phyloP scores from a whole-genome alignment of 2,329 filamentous ascomycete genomes.

The Penicillium sp. region DNA sequence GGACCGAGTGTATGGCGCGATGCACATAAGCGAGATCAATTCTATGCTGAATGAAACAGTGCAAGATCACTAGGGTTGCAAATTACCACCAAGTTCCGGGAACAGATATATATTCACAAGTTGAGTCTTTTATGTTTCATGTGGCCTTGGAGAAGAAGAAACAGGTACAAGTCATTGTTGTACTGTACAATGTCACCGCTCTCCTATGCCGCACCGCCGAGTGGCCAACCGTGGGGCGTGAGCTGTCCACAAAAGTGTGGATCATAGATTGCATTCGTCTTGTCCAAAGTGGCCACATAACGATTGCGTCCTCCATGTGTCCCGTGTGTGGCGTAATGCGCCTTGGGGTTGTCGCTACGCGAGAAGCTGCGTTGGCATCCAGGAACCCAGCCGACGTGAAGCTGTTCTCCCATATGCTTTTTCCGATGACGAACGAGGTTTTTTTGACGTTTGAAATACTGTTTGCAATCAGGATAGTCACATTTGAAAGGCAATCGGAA shows the following conservation, averaged over 20 bases:
- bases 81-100: no score
- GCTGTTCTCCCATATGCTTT: background rate
- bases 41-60: no score
- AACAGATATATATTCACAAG: background rate
- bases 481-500: background rate
- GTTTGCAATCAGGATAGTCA: background rate
- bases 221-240: background rate
- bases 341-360: background rate
- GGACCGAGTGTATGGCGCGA: no score
- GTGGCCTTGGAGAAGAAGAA: no score
- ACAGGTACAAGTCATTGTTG: no score
- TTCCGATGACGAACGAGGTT: no score
- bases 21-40: no score
- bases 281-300: slow-evolving; percentile 3
- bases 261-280: background rate
- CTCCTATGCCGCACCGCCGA: background rate
- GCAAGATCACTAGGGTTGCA: no score
- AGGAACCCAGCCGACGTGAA: background rate
- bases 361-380: background rate
- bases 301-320: background rate
- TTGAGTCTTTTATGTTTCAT: background rate
- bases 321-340: slow-evolving; percentile 1
- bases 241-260: background rate
- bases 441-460: no score
- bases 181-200: no score